Evolutionary conservation across 2,329 filamentous ascomycete species (phyloP), one percentile per base, ranked within the genome.

Genomic region (Alternaria arborescens): DNA sequence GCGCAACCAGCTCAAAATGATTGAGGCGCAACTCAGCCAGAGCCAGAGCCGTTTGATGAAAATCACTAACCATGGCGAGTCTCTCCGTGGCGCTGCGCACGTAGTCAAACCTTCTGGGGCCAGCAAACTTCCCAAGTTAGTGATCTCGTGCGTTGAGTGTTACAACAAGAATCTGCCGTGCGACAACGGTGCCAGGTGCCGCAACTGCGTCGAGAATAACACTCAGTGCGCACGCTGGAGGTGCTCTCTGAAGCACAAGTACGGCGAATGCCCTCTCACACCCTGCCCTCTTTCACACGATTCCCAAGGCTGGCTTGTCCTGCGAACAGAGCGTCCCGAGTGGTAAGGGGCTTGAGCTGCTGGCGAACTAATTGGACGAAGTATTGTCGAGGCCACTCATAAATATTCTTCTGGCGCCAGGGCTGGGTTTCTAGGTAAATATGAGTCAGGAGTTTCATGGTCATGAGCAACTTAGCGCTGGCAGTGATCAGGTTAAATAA

Each of bases 71-170:
- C 52, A 64, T 4, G 59, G 60, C 7, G 53, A 58, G 8, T 46
- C 51, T 2, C 70, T 77, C 11, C 66, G 65, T 5, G 72, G 71
- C 18, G 75, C 65, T 4, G 69, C 69, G 5, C 71, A 75, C 41
- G 55, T 75, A 2, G 70, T 76, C 8, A 72, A 70, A 46, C 61
- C 77, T 0, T 69, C 71, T 1, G 52, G 43, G 8, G 52, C 52
- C 1, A 42, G 40, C 40, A 42, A 24, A 20, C 40, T 42, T 24
- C 40, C 40, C 3, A 42, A 24, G 20, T 24, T 42, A 6, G 70
- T 76, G 2, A 55, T 75, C 53, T 36, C 66, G 3, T 78, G 75
- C 57, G 62, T 66, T 1, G 70, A 76, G 32, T 78, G 75, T 60
- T 76, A 72, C 51, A 54, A 57, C 38, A 69, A 66, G 24, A 73